These are phyloP conservation scores for Fragaria nilgerrensis DNA, from an alignment of 306 rosid species.

Conservation along the genomic window DNA sequence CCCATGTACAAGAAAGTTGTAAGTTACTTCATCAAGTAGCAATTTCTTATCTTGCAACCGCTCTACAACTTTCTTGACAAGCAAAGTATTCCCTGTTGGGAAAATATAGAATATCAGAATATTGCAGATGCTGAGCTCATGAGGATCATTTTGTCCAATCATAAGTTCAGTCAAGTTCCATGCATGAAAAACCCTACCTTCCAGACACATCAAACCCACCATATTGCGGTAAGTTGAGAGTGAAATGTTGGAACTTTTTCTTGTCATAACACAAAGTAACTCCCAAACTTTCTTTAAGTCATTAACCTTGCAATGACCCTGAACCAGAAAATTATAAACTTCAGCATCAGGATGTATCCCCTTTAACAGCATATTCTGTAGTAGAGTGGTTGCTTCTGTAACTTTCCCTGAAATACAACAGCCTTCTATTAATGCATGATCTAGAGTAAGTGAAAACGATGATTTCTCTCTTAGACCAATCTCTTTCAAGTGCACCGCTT, in stretches of 20 bases:
- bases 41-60: slow-evolving; percentile 58
- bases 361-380: slow-evolving; percentile 45
- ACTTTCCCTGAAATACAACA: slow-evolving; percentile 46
- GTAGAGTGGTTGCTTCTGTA: slow-evolving; percentile 43
- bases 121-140: slow-evolving; percentile 50
- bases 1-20: slow-evolving; percentile 70
- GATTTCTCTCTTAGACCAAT: slow-evolving; percentile 39
- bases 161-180: slow-evolving; percentile 53
- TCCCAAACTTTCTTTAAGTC: slow-evolving; percentile 53
- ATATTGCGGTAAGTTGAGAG: slow-evolving; percentile 52
- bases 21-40: slow-evolving; percentile 53
- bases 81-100: slow-evolving; percentile 40
- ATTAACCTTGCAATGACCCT: slow-evolving; percentile 52
- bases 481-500: slow-evolving; percentile 59
- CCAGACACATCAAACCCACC: slow-evolving; percentile 47
- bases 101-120: slow-evolving; percentile 70
- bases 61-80: slow-evolving; percentile 41
- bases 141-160: slow-evolving; percentile 47
- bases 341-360: slow-evolving; percentile 48
- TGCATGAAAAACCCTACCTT: slow-evolving; percentile 45
- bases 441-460: slow-evolving; percentile 29
- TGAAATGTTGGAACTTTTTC: slow-evolving; percentile 45
- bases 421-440: slow-evolving; percentile 54
- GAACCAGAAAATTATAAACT: slow-evolving; percentile 53
- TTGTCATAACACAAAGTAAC: slow-evolving; percentile 53